Conservation (phyloP, 768 basidiomycete genomes). For the Hygrocybe coccinea region DNA sequence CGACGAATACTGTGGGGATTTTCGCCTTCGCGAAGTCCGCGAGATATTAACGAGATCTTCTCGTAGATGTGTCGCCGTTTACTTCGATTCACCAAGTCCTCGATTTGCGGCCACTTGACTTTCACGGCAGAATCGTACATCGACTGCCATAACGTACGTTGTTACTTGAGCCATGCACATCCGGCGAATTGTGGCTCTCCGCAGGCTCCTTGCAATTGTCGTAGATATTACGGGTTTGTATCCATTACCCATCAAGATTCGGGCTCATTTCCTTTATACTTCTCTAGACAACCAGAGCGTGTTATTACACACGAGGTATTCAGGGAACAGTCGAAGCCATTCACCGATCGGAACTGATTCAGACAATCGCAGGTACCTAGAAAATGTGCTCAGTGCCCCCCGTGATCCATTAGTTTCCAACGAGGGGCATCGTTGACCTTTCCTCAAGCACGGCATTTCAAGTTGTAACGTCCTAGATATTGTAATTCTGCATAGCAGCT, state of each 20-base stretch:
- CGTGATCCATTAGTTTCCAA: slow-evolving; percentile 3
- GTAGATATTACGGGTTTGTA: slow-evolving; percentile 47
- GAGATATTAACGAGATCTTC: slow-evolving; percentile 17
- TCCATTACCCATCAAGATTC: background rate
- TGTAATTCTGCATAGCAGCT: background rate
- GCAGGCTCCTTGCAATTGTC: slow-evolving; percentile 40
- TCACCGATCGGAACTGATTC: background rate
- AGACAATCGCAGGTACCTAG: slow-evolving; percentile 30
- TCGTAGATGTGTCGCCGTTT: slow-evolving; percentile 59
- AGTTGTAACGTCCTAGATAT: background rate
- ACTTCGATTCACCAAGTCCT: slow-evolving; percentile 48
- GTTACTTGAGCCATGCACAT: slow-evolving; percentile 48
- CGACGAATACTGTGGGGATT: slow-evolving; percentile 37
- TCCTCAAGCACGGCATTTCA: background rate
- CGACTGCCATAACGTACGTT: slow-evolving; percentile 48
- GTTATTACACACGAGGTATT: slow-evolving; percentile 42
- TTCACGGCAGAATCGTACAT: slow-evolving; percentile 40
- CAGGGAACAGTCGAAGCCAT: background rate
- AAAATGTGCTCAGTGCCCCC: slow-evolving; percentile 36
- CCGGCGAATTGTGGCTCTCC: slow-evolving; percentile 39
- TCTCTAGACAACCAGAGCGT: slow-evolving; percentile 49
- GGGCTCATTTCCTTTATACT: background rate
- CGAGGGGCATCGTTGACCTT: background rate
- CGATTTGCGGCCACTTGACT: slow-evolving; percentile 52
- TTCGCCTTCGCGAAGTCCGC: slow-evolving; percentile 21